Percentiles rank a stretch among this genome's conserved stretches.
phyloP scores from a whole-genome alignment of 768 basidiomycete genomes.

The Mycena indigotica region DNA sequence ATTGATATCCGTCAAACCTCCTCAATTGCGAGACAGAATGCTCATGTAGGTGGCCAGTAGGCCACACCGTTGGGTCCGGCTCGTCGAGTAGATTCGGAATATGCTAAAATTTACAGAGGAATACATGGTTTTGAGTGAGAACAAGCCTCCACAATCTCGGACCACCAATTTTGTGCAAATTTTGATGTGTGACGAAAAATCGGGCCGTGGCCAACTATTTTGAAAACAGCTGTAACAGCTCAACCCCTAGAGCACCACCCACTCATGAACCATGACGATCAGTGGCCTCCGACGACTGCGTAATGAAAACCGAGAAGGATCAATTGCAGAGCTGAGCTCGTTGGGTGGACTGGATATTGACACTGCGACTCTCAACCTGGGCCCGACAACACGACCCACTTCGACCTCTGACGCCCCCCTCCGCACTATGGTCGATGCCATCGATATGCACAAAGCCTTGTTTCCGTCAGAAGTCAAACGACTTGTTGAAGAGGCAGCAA shows the following conservation, averaged over 20 bases:
- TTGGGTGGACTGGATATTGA: conserved; percentile 11
- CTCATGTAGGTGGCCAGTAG: too few species aligned
- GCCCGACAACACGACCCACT: not conserved
- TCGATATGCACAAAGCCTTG: conserved; percentile 7
- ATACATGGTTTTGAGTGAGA: too few species aligned
- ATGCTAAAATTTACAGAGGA: too few species aligned
- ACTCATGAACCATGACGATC: not conserved
- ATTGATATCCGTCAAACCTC: too few species aligned
- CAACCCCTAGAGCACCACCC: not conserved
- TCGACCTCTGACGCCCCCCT: conserved; percentile 7
- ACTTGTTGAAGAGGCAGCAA: conserved; percentile 16
- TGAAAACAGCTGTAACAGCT: too few species aligned
- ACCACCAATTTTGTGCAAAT: too few species aligned
- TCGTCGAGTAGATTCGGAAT: too few species aligned
- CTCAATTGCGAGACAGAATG: too few species aligned
- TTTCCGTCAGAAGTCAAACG: conserved; percentile 9
- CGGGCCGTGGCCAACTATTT: too few species aligned
- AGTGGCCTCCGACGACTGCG: not conserved
- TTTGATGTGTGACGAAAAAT: too few species aligned
- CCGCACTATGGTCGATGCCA: conserved; percentile 1
- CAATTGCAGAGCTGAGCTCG: conserved; percentile 18
- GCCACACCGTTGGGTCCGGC: too few species aligned
- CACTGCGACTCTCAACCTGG: conserved; percentile 9
- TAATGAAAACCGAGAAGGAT: not conserved
- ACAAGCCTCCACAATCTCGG: too few species aligned